Conservation (phyloP, 2,329 filamentous ascomycete species). For the Ophioceras dolichostomum region DNA sequence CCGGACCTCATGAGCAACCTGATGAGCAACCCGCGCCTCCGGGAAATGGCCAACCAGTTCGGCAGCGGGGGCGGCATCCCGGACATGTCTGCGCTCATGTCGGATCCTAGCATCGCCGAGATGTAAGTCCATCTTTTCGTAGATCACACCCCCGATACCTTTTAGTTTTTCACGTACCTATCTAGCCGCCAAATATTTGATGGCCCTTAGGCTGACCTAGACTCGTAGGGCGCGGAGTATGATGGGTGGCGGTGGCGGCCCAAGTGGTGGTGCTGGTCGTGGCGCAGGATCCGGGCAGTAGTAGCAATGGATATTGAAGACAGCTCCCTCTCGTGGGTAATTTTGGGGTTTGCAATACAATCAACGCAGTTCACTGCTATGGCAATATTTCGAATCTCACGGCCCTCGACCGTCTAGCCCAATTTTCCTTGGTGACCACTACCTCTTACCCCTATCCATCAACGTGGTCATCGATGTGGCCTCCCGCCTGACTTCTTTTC, state of each 20-base stretch:
- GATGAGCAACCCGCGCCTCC: constrained; percentile 85
- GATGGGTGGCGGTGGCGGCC: constrained; percentile 26
- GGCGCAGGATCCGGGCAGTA: constrained; percentile 5
- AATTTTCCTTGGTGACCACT: too few species aligned
- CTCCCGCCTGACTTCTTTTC: not conserved
- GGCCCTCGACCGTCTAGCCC: too few species aligned
- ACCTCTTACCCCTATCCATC: too few species aligned
- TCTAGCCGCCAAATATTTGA: not conserved
- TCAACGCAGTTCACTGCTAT: too few species aligned
- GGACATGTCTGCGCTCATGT: constrained; percentile 76
- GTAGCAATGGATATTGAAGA: not conserved
- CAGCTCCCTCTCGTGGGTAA: too few species aligned
- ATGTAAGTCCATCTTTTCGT: constrained; percentile 64
- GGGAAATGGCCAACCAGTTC: constrained; percentile 78
- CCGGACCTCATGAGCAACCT: constrained; percentile 83
- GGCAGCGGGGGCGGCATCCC: constrained; percentile 75
- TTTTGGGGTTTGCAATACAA: too few species aligned
- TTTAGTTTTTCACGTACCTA: not conserved
- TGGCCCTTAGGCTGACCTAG: constrained; percentile 4
- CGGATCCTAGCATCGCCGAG: constrained; percentile 80
- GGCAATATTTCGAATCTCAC: too few species aligned
- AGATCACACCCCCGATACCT: not conserved
- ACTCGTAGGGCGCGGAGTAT: constrained; percentile 29
- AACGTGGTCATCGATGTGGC: too few species aligned
- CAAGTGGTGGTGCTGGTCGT: constrained; percentile 12